Percentiles rank a stretch among this genome's conserved stretches.
phyloP scores from a whole-genome alignment of 352 stramenopile species.

The Globisporangium sylvaticum region DNA sequence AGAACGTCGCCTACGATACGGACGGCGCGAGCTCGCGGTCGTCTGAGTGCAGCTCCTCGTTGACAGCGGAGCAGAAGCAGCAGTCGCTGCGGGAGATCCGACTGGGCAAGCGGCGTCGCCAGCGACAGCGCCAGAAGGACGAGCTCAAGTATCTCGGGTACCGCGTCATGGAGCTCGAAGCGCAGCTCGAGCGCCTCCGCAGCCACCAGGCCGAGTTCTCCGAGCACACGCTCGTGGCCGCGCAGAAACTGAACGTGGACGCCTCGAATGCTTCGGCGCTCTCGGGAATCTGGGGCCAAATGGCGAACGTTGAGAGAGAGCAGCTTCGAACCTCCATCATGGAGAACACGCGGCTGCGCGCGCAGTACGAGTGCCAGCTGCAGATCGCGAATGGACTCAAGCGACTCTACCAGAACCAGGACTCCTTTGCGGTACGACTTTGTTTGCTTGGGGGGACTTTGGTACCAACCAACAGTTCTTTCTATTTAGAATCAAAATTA shows the following conservation, averaged over 20 bases:
- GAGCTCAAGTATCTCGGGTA: background rate
- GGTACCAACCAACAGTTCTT: background rate
- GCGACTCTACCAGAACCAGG: slow-evolving; percentile 24
- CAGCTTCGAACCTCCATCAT: slow-evolving; percentile 26
- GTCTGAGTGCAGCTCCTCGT: background rate
- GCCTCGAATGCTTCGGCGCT: background rate
- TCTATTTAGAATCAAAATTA: too few relatives aligned
- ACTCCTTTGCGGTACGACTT: background rate
- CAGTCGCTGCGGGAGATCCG: background rate
- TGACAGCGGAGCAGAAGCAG: background rate
- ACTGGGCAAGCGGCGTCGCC: slow-evolving; percentile 1
- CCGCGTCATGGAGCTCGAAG: background rate
- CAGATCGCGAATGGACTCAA: slow-evolving; percentile 32
- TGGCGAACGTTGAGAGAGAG: slow-evolving; percentile 24
- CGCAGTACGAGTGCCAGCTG: slow-evolving; percentile 32
- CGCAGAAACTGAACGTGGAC: background rate
- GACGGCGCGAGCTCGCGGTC: background rate
- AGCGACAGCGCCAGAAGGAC: background rate
- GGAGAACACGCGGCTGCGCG: slow-evolving; percentile 30
- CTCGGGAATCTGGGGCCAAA: slow-evolving; percentile 27
- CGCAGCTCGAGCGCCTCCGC: background rate
- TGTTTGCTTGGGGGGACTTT: background rate
- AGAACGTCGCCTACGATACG: background rate
- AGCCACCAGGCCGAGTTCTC: background rate
- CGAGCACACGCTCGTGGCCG: background rate